phyloP scores from a whole-genome alignment of 495 filamentous ascomycete species.

The Parachaetomium inaequale region DNA sequence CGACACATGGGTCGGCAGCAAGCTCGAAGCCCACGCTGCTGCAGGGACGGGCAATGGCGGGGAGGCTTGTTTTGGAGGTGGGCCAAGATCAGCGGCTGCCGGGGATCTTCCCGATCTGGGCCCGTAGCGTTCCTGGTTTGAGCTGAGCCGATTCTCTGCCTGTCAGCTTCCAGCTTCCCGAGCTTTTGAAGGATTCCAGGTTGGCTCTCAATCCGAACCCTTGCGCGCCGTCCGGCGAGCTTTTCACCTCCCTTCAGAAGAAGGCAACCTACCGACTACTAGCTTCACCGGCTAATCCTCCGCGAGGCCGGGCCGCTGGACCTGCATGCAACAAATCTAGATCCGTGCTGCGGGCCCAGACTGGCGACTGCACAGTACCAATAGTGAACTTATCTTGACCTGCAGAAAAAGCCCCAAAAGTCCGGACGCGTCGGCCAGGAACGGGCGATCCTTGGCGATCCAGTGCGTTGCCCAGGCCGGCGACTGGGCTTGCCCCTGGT shows the following conservation, averaged over 20 bases:
- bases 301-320: too few relatives aligned
- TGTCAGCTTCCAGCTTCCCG: background rate
- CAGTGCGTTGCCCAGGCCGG: conserved; percentile 7
- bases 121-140: conserved; percentile 9
- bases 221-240: background rate
- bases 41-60: too few relatives aligned
- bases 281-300: background rate
- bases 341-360: background rate
- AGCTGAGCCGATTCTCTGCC: background rate
- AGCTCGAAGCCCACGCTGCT: too few relatives aligned
- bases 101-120: conserved; percentile 12
- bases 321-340: background rate
- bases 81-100: background rate
- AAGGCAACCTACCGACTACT: background rate
- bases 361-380: background rate
- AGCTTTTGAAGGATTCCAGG: background rate
- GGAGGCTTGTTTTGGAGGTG: background rate
- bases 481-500: background rate
- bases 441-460: conserved; percentile 22
- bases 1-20: too few relatives aligned
- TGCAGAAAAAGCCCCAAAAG: conserved; percentile 1
- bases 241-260: background rate
- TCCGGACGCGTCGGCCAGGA: background rate
- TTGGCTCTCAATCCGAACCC: background rate
- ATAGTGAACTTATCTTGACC: background rate